A percentile compares a stretch with the other conserved stretches of the same genome.
Evolutionary conservation across 441 rosid species (phyloP).

Genomic region (Isatis lusitanica): DNA sequence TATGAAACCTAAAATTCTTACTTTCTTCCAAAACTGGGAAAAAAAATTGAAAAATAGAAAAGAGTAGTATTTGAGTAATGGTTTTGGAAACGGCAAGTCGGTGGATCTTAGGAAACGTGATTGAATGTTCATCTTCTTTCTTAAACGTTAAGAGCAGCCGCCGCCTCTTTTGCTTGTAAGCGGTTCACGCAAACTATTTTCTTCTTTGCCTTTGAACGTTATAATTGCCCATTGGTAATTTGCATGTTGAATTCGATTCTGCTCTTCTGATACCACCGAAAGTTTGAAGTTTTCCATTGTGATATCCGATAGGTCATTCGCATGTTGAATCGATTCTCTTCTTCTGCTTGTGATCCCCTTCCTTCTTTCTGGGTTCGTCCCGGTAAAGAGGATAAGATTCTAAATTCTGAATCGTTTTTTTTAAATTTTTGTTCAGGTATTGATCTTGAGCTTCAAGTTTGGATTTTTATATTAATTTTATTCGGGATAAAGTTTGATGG

Average conservation of each 20-base stretch:
- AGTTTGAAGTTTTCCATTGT: constrained; percentile 2
- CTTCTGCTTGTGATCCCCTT: background rate
- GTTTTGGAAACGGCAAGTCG: constrained; percentile 19
- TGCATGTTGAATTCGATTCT: background rate
- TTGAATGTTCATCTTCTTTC: constrained; percentile 22
- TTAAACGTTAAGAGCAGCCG: background rate
- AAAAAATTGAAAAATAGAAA: background rate
- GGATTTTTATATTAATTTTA: background rate
- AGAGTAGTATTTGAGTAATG: too few species aligned
- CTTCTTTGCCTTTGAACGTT: background rate
- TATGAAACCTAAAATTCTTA: background rate
- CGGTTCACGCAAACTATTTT: too few species aligned
- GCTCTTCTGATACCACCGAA: background rate
- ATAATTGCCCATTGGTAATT: background rate
- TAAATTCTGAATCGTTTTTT: background rate
- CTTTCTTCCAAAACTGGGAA: background rate
- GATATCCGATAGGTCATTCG: background rate
- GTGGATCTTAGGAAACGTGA: constrained; percentile 31
- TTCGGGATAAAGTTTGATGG: constrained; percentile 56
- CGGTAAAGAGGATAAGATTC: constrained; percentile 13
- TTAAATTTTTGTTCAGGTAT: background rate
- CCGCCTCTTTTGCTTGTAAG: background rate
- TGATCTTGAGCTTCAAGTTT: background rate
- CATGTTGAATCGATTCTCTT: background rate
- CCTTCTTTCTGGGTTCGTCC: background rate